Evolutionary conservation across 2,329 filamentous ascomycete genomes (phyloP).

Genomic region (Capronia americana): DNA sequence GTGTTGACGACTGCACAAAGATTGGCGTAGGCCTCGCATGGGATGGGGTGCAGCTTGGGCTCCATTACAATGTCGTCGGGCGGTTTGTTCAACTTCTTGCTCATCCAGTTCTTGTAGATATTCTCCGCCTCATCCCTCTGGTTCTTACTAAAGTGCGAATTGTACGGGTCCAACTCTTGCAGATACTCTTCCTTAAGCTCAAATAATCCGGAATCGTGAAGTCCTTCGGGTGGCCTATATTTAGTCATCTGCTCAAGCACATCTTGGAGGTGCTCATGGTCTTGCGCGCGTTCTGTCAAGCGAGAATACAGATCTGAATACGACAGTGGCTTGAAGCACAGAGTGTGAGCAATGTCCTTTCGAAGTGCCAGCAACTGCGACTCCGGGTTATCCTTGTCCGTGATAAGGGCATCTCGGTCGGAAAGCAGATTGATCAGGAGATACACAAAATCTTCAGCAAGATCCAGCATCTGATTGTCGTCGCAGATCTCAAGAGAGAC

Average conservation of each 20-base stretch:
- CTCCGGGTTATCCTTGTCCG: conserved; percentile 68
- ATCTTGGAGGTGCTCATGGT: conserved; percentile 84
- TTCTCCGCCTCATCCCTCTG: conserved; percentile 94
- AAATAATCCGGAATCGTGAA: conserved; percentile 92
- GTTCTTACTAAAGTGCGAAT: conserved; percentile 94
- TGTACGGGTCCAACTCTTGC: conserved; percentile 91
- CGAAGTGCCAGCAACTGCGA: conserved; percentile 75
- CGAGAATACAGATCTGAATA: conserved; percentile 90
- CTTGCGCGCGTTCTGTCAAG: conserved; percentile 85
- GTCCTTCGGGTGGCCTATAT: conserved; percentile 87
- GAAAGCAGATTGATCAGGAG: conserved; percentile 88
- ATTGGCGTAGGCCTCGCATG: conserved; percentile 75
- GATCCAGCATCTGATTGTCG: conserved; percentile 84
- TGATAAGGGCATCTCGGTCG: conserved; percentile 80
- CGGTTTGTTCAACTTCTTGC: conserved; percentile 82
- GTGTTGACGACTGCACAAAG: conserved; percentile 82
- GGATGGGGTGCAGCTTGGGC: conserved; percentile 78
- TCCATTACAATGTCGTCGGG: conserved; percentile 88
- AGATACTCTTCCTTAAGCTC: conserved; percentile 86
- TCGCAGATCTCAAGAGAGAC: conserved; percentile 77
- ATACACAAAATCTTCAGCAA: conserved; percentile 95
- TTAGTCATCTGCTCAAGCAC: conserved; percentile 86
- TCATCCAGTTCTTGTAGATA: conserved; percentile 84
- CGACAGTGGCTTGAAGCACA: conserved; percentile 95
- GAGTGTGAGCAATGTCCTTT: conserved; percentile 87